phyloP scores from a whole-genome alignment of 2,329 filamentous ascomycete genomes.

The Phialemoniopsis sp. region DNA sequence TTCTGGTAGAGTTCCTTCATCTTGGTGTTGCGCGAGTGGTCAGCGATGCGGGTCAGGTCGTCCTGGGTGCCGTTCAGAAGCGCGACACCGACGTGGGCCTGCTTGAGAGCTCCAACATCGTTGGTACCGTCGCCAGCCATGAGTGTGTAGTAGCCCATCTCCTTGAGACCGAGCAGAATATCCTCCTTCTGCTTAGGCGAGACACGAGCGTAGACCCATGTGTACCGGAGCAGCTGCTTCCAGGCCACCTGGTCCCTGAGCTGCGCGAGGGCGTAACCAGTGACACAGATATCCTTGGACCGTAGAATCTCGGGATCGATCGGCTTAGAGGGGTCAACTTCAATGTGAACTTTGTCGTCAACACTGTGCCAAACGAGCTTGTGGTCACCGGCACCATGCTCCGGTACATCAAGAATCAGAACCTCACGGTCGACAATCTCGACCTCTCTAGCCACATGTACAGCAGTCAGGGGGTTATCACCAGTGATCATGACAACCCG shows the following conservation, averaged over 20 bases:
- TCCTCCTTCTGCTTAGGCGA: slow-evolving; percentile 99
- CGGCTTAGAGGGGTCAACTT: slow-evolving; percentile 77
- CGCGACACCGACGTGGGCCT: slow-evolving; percentile 94
- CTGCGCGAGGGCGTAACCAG: slow-evolving; percentile 87
- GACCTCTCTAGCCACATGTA: slow-evolving; percentile 91
- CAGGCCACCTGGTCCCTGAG: slow-evolving; percentile 79
- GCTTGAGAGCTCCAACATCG: slow-evolving; percentile 95
- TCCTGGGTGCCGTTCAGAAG: slow-evolving; percentile 92
- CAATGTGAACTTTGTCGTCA: slow-evolving; percentile 82
- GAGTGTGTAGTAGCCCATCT: slow-evolving; percentile 94
- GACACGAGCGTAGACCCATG: slow-evolving; percentile 97
- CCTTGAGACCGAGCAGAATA: slow-evolving; percentile 92
- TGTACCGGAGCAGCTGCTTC: slow-evolving; percentile 74
- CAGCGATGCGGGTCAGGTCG: slow-evolving; percentile 85
- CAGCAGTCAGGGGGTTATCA: slow-evolving; percentile 93
- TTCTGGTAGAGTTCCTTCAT: slow-evolving; percentile 99
- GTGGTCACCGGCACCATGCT: slow-evolving; percentile 77
- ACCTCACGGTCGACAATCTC: slow-evolving; percentile 97
- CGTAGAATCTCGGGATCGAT: slow-evolving; percentile 78
- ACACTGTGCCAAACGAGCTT: slow-evolving; percentile 91
- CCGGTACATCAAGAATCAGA: slow-evolving; percentile 90
- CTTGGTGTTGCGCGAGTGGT: slow-evolving; percentile 89
- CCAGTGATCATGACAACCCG: slow-evolving; percentile 99
- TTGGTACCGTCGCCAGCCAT: slow-evolving; percentile 99
- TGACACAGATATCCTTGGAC: slow-evolving; percentile 90